phyloP scores from a whole-genome alignment of 2,329 filamentous ascomycete species.

The Fusarium ambrosium region DNA sequence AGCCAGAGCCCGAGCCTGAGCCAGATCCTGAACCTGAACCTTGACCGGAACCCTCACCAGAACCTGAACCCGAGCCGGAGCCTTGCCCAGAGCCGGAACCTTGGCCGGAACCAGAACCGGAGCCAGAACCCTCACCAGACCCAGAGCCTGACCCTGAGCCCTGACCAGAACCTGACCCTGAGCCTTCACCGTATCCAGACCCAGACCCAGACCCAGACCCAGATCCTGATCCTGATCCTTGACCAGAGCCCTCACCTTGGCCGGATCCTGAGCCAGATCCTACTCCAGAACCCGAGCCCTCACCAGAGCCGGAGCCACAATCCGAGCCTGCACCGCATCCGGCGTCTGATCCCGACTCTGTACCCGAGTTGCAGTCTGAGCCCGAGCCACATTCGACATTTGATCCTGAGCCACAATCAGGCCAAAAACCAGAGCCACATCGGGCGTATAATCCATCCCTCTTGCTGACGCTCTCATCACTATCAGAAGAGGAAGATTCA shows the following conservation, averaged over 20 bases:
- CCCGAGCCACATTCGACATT: neutral
- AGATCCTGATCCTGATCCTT: neutral
- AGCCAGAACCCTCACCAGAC: neutral
- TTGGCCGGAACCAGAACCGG: neutral
- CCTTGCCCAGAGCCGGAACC: neutral
- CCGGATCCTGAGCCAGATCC: neutral
- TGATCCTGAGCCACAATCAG: neutral
- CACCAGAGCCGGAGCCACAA: neutral
- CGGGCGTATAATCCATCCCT: neutral
- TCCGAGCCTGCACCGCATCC: neutral
- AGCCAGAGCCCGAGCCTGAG: neutral
- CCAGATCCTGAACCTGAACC: neutral
- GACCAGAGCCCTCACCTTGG: neutral
- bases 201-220: neutral
- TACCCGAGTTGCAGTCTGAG: neutral
- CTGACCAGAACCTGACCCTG: neutral
- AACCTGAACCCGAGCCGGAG: neutral
- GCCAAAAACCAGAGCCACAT: neutral
- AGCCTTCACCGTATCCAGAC: neutral
- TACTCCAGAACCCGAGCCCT: neutral
- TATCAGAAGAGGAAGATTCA: neutral
- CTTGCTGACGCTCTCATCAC: neutral
- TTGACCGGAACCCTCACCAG: neutral
- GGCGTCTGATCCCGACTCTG: neutral
- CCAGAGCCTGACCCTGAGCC: neutral